phyloP scores from a whole-genome alignment of 1,284 basidiomycete genomes.

The Ustilago nuda region DNA sequence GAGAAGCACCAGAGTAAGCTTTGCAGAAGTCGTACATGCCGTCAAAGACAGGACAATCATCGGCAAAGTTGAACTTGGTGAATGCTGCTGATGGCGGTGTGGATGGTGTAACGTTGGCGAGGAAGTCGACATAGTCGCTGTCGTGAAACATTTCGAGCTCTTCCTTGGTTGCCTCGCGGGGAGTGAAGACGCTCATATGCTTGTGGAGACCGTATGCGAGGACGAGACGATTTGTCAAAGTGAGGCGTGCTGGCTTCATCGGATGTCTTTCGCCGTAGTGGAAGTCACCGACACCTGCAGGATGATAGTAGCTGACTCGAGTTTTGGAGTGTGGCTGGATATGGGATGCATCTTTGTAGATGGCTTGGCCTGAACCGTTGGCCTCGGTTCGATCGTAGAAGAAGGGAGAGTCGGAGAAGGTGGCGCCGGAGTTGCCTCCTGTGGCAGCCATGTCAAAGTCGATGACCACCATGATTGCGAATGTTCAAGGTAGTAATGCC shows the following conservation, averaged over 20 bases:
- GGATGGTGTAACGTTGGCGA: slow-evolving; percentile 74
- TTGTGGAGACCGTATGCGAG: slow-evolving; percentile 96
- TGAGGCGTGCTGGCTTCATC: slow-evolving; percentile 96
- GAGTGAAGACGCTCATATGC: slow-evolving; percentile 93
- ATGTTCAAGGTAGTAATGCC: not conserved
- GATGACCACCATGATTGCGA: slow-evolving; percentile 59
- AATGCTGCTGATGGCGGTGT: slow-evolving; percentile 63
- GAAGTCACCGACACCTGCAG: slow-evolving; percentile 91
- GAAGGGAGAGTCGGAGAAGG: slow-evolving; percentile 65
- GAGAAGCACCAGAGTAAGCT: slow-evolving; percentile 73
- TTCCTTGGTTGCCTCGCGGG: slow-evolving; percentile 85
- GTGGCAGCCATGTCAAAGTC: slow-evolving; percentile 58
- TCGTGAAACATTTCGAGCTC: slow-evolving; percentile 94
- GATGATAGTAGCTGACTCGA: slow-evolving; percentile 94
- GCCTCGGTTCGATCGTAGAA: slow-evolving; percentile 61
- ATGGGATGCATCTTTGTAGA: slow-evolving; percentile 47
- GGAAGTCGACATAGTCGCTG: slow-evolving; percentile 90
- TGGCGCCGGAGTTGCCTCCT: slow-evolving; percentile 46
- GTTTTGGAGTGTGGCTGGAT: slow-evolving; percentile 70
- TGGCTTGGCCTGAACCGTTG: slow-evolving; percentile 48
- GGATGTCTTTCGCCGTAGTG: slow-evolving; percentile 87
- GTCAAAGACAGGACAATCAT: slow-evolving; percentile 69
- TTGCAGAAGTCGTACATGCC: slow-evolving; percentile 69
- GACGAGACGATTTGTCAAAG: slow-evolving; percentile 93
- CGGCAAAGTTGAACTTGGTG: slow-evolving; percentile 68